Evolutionary conservation across 768 basidiomycete species (phyloP).

Genomic region (Baorangia bicolor): DNA sequence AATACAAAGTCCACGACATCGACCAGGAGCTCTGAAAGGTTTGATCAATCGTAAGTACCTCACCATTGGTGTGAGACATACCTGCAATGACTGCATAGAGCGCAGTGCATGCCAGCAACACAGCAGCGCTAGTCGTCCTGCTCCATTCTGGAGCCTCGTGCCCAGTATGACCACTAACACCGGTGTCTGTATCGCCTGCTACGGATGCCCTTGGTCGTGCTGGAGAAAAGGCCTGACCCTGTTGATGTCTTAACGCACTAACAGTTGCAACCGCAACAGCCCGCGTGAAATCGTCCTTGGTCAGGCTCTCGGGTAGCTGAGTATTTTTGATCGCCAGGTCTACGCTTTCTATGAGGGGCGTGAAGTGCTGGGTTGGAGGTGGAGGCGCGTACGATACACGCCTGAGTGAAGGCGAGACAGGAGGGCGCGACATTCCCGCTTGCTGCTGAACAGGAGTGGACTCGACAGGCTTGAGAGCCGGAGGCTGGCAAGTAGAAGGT

Average conservation of each 20-base stretch:
- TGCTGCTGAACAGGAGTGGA: conserved; percentile 15
- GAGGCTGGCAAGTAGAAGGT: conserved; percentile 41
- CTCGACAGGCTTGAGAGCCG: conserved; percentile 33
- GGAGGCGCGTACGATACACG: conserved; percentile 58
- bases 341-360: conserved; percentile 76
- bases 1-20: conserved; percentile 95
- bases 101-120: conserved; percentile 84
- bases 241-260: conserved; percentile 82
- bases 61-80: conserved; percentile 37
- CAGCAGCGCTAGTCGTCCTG: conserved; percentile 82
- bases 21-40: conserved; percentile 75
- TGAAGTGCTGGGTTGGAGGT: conserved; percentile 38
- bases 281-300: conserved; percentile 86
- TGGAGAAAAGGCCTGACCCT: conserved; percentile 50
- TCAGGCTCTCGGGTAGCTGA: conserved; percentile 60
- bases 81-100: conserved; percentile 96
- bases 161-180: conserved; percentile 64
- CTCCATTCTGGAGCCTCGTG: conserved; percentile 99
- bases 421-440: conserved; percentile 17
- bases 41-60: neutral
- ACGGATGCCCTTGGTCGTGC: conserved; percentile 45
- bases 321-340: conserved; percentile 69
- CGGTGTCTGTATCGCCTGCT: conserved; percentile 39
- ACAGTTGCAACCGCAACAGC: conserved; percentile 95
- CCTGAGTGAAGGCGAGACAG: conserved; percentile 45